phyloP scores from a whole-genome alignment of 345 rosid genomes.

The Linum trigynum region DNA sequence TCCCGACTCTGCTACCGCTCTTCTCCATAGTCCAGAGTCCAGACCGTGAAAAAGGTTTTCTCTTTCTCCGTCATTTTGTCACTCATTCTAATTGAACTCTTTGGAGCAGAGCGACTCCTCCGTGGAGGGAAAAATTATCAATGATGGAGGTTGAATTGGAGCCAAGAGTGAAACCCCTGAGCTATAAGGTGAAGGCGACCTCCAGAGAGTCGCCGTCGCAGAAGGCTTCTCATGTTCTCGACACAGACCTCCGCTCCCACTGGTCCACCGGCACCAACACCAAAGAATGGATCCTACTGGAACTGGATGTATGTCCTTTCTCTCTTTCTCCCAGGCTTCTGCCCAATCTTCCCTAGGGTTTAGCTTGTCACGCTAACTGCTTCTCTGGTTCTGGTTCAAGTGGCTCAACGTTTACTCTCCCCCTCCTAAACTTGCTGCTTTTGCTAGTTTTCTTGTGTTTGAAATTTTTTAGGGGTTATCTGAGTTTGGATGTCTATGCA shows the following conservation, averaged over 20 bases:
- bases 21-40: too few relatives aligned
- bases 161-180: conserved; percentile 53
- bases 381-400: not conserved
- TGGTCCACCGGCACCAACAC: conserved; percentile 86
- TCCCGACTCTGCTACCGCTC: too few relatives aligned
- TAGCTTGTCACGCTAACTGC: not conserved
- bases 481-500: not conserved
- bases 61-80: too few relatives aligned
- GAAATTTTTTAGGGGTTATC: not conserved
- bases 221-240: conserved; percentile 64
- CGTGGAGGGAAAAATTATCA: not conserved
- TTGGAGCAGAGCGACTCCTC: too few relatives aligned
- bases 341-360: not conserved
- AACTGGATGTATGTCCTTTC: conserved; percentile 44
- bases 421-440: not conserved
- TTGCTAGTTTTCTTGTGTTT: not conserved
- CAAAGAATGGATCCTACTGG: conserved; percentile 82
- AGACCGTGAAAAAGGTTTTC: too few relatives aligned
- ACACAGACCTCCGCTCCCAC: conserved; percentile 72
- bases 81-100: too few relatives aligned
- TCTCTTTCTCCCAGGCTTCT: conserved; percentile 7
- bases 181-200: conserved; percentile 64
- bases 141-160: conserved; percentile 71
- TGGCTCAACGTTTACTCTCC: not conserved
- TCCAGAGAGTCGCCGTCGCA: conserved; percentile 74